A percentile compares a stretch with the other conserved stretches of the same genome.
phyloP scores from a whole-genome alignment of 305 asterid genomes.

The Striga hermonthica region DNA sequence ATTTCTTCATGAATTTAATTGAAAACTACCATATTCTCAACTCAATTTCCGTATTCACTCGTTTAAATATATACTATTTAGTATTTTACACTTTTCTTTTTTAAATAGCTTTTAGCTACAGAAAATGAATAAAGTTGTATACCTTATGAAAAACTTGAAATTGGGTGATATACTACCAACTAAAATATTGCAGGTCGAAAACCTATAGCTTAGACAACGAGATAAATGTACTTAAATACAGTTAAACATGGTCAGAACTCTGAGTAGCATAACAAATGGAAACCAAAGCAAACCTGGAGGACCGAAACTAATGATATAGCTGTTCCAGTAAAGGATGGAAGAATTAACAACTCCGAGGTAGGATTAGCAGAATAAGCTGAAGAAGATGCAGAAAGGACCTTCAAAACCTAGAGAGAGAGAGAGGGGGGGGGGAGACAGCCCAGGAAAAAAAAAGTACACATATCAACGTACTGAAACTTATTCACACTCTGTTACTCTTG shows the following conservation, averaged over 20 bases:
- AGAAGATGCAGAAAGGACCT: slow-evolving; percentile 62
- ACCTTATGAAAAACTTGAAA: too few species aligned
- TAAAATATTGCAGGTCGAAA: not conserved
- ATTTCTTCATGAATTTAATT: too few species aligned
- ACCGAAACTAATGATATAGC: slow-evolving; percentile 58
- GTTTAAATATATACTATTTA: too few species aligned
- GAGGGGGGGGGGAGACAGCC: too few species aligned
- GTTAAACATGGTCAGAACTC: not conserved
- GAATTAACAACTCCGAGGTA: slow-evolving; percentile 45
- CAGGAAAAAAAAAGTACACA: not conserved
- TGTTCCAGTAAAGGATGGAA: slow-evolving; percentile 56
- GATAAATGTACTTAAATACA: not conserved
- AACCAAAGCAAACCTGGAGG: slow-evolving; percentile 45
- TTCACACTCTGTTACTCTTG: not conserved
- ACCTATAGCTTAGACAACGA: not conserved
- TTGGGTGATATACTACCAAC: too few species aligned
- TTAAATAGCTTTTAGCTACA: too few species aligned
- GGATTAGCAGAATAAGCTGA: slow-evolving; percentile 67
- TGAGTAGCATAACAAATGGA: not conserved
- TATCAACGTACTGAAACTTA: slow-evolving; percentile 10
- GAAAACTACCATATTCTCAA: too few species aligned
- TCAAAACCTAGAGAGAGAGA: slow-evolving; percentile 46
- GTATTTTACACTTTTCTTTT: too few species aligned
- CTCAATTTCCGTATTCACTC: too few species aligned
- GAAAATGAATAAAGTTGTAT: too few species aligned